These are phyloP conservation scores for Geranium rotundifolium DNA, from an alignment of 345 rosid genomes.

Conservation along the genomic window DNA sequence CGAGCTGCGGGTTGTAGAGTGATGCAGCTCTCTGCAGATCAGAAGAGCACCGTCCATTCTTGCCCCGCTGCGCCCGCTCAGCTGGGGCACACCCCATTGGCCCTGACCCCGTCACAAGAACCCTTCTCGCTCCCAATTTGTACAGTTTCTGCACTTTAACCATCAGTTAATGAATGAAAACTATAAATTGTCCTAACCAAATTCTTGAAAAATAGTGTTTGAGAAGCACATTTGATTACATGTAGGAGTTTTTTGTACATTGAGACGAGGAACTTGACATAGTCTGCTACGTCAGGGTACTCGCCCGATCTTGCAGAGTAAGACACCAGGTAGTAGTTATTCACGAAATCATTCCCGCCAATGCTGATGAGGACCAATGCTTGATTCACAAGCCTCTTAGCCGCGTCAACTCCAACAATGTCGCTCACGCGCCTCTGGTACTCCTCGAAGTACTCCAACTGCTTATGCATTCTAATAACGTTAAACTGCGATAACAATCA, in stretches of 20 bases:
- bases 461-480: constrained; percentile 54
- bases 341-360: constrained; percentile 89
- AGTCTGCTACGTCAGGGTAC: constrained; percentile 32
- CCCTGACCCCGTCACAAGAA: constrained; percentile 79
- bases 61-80: constrained; percentile 44
- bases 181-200: too few relatives aligned
- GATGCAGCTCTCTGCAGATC: too few relatives aligned
- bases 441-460: constrained; percentile 52
- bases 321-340: constrained; percentile 71
- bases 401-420: constrained; percentile 35
- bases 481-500: constrained; percentile 32
- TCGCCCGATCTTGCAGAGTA: constrained; percentile 50
- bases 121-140: constrained; percentile 65
- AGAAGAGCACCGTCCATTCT: constrained; percentile 35
- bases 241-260: constrained; percentile 41
- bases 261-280: constrained; percentile 31
- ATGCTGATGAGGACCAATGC: constrained; percentile 57
- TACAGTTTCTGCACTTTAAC: constrained; percentile 40
- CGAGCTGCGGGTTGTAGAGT: too few relatives aligned
- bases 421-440: constrained; percentile 48
- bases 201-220: too few relatives aligned
- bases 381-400: constrained; percentile 37
- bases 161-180: too few relatives aligned
- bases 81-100: constrained; percentile 83
- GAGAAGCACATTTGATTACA: constrained; percentile 21